Conservation (phyloP, 2,329 filamentous ascomycete genomes). For the Elsinoe arachidis region DNA sequence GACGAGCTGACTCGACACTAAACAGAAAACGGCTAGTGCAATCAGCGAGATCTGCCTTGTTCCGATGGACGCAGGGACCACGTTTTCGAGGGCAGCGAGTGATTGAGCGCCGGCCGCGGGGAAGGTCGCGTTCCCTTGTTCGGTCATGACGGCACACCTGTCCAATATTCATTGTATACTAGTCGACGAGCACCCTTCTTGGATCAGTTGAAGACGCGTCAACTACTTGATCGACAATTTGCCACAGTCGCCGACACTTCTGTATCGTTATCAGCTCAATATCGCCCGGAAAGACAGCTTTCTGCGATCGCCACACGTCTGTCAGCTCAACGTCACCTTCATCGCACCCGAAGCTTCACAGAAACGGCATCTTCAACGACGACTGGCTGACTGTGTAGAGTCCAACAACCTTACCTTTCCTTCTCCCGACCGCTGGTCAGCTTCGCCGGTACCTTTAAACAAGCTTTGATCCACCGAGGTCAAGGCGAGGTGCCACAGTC, state of each 20-base stretch:
- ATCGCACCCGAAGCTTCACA: conserved; percentile 1
- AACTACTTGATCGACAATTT: neutral
- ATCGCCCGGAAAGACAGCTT: neutral
- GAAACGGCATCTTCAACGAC: neutral
- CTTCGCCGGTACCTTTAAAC: conserved; percentile 69
- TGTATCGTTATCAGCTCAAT: no score
- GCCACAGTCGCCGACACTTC: neutral
- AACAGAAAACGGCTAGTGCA: neutral
- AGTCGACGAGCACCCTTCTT: neutral
- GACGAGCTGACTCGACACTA: neutral
- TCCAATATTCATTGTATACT: conserved; percentile 5
- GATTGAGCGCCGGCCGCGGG: neutral
- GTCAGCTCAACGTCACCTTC: neutral
- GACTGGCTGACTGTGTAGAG: neutral
- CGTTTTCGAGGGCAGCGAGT: conserved; percentile 3
- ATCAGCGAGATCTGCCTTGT: neutral
- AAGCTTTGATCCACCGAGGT: conserved; percentile 78
- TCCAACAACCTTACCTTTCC: neutral
- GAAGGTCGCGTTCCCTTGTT: neutral
- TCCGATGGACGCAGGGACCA: conserved; percentile 1
- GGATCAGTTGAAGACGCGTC: neutral
- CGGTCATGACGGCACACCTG: conserved; percentile 9
- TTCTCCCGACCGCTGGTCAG: conserved; percentile 27
- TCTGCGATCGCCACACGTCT: neutral
- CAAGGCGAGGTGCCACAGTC: conserved; percentile 75